Conservation (phyloP, 345 rosid species). For the Pistacia vera region DNA sequence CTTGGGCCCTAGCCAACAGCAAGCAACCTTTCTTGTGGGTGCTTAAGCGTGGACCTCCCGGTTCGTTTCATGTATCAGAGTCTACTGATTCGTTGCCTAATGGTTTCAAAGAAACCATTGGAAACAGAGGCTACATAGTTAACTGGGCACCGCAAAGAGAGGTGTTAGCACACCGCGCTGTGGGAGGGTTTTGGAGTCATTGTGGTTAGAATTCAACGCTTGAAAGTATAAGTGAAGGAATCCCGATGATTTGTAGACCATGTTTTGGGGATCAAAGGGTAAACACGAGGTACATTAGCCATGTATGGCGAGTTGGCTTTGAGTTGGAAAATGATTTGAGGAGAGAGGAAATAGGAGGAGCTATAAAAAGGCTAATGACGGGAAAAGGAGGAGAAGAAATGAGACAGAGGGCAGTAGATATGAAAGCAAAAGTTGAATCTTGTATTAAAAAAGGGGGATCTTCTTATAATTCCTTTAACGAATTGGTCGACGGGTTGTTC, state of each 20-base stretch:
- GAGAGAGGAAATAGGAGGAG: slow-evolving; percentile 15
- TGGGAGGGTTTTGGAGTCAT: slow-evolving; percentile 42
- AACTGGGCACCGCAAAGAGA: slow-evolving; percentile 40
- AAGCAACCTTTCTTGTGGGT: slow-evolving; percentile 36
- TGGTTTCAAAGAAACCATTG: slow-evolving; percentile 11
- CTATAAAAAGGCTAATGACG: slow-evolving; percentile 24
- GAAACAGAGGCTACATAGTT: slow-evolving; percentile 28
- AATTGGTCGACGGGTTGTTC: slow-evolving; percentile 19
- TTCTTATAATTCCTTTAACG: slow-evolving; percentile 16
- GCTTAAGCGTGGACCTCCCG: slow-evolving; percentile 14
- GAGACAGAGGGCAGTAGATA: slow-evolving; percentile 11
- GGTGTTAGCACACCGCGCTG: slow-evolving; percentile 32
- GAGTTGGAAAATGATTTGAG: slow-evolving; percentile 15
- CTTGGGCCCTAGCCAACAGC: slow-evolving; percentile 30
- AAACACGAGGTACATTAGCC: slow-evolving; percentile 21
- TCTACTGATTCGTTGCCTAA: slow-evolving; percentile 12
- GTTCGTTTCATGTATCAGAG: slow-evolving; percentile 15
- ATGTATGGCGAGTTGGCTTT: slow-evolving; percentile 28
- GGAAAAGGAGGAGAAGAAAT: slow-evolving; percentile 21
- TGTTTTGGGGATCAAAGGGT: slow-evolving; percentile 28
- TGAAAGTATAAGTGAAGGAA: slow-evolving; percentile 31
- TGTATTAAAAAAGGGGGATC: too few relatives aligned
- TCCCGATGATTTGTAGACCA: slow-evolving; percentile 29
- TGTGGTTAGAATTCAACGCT: slow-evolving; percentile 39
- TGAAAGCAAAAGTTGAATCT: slow-evolving; percentile 17